Base-by-base conservation (phyloP, 148 eudicot species). In the Nepenthes gracilis region DNA sequence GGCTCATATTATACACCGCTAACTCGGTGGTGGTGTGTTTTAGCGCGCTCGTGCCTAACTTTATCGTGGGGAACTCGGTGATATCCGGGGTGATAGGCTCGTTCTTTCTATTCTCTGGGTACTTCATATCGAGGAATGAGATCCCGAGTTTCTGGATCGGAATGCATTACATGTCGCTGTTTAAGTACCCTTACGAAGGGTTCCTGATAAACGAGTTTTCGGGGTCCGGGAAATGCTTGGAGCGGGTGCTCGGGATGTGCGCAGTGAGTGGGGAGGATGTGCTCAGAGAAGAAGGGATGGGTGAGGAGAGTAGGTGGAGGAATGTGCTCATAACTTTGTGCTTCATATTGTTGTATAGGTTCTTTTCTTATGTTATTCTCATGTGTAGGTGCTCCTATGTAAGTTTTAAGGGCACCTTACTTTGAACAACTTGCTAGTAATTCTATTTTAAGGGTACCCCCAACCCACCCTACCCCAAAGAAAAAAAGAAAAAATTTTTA, bases 161-260 rank as follows among this genome's bases (percentile, higher is more conserved):
- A 47, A 86, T 94, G 95, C 97, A 94, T 68, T 94, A 94, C 47
- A 57, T 89, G 32, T 94, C 99, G 10, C 59, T 94, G 74, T 94
- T 94, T 52, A 94, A 94, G 90, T 94, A 94, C 61, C 99, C 99
- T 36, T 94, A 81, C 57, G 99, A 94, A 66, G 99, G 92, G 61
- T 73, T 94, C 59, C 65, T 94, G 83, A 86, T 94, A 63, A 94
- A 94, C 40, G 99, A 94, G 75, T 94, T 89, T 61, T 74, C 86
- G 4, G 85, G 81, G 23, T 69, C 81, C 47, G 79, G 64, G 2
- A 78, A 76, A 69, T 94, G 99, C 65, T 60, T 85, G 65, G 70
- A 94, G 66, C 75, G 61, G 62, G 63, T 89, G 83, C 83, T 94
- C 53, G 95, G 93, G 55, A 54, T 36, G 65, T 94, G 99, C 60